Conservation (phyloP, 2,329 filamentous ascomycete species). For the Apiospora pterosperma region DNA sequence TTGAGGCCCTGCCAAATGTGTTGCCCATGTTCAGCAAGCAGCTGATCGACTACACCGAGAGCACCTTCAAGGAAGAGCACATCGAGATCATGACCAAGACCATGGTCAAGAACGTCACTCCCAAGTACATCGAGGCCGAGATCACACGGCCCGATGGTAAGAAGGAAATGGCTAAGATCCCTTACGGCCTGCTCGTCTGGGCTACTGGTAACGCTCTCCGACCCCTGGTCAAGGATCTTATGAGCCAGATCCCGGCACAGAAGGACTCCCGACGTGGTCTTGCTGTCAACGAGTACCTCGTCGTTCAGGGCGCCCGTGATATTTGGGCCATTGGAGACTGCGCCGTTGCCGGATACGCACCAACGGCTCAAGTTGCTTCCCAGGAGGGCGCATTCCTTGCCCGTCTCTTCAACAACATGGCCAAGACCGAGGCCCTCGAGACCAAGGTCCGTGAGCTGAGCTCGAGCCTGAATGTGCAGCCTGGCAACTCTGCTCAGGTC, state of each 20-base stretch:
- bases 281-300: constrained; percentile 96
- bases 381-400: constrained; percentile 96
- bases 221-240: constrained; percentile 85
- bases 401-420: constrained; percentile 98
- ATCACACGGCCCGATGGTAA: constrained; percentile 75
- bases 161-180: constrained; percentile 78
- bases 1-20: constrained; percentile 94
- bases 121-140: constrained; percentile 90
- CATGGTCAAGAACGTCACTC: constrained; percentile 96
- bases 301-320: constrained; percentile 94
- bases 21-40: constrained; percentile 99
- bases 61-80: constrained; percentile 97
- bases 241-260: constrained; percentile 87
- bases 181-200: constrained; percentile 96
- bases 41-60: constrained; percentile 98
- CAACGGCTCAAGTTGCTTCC: constrained; percentile 91
- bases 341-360: constrained; percentile 94
- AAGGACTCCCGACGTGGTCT: constrained; percentile 93
- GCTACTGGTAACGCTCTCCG: constrained; percentile 95
- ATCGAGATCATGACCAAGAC: constrained; percentile 98
- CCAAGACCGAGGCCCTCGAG: constrained; percentile 85
- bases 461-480: constrained; percentile 56
- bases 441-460: constrained; percentile 68
- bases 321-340: constrained; percentile 99
- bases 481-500: constrained; percentile 63